Evolutionary conservation across 169 alveolate genomes (phyloP).

Genomic region (Pseudocohnilembus persalinus): DNA sequence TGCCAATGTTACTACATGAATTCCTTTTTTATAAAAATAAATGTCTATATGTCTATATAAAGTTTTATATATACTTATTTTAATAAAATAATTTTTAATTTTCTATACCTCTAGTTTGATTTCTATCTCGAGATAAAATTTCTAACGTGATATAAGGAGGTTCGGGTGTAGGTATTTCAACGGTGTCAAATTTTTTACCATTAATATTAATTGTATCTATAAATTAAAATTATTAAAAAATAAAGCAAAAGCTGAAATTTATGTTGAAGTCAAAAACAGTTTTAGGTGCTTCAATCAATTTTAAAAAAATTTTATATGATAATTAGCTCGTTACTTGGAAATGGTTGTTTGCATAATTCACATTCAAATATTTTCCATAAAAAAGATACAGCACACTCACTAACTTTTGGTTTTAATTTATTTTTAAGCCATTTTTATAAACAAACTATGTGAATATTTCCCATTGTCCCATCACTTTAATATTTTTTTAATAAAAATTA

Average conservation of each 20-base stretch:
- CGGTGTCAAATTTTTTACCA: slow-evolving; percentile 31
- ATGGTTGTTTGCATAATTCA: slow-evolving; percentile 60
- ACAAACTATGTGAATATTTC: slow-evolving; percentile 72
- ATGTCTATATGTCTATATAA: not conserved
- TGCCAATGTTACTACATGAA: slow-evolving; percentile 49
- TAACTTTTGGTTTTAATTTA: slow-evolving; percentile 36
- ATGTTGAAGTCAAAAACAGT: too few relatives aligned
- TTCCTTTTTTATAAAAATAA: not conserved
- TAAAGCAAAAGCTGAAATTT: not conserved
- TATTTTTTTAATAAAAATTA: too few relatives aligned
- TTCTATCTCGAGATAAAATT: slow-evolving; percentile 43
- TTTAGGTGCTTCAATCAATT: too few relatives aligned
- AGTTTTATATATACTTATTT: not conserved
- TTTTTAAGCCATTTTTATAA: slow-evolving; percentile 72
- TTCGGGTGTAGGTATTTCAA: slow-evolving; percentile 41
- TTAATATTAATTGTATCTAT: slow-evolving; percentile 26
- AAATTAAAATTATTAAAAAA: not conserved
- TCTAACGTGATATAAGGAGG: slow-evolving; percentile 46
- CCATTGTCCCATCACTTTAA: slow-evolving; percentile 60
- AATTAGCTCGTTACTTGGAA: slow-evolving; percentile 42
- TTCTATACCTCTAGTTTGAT: slow-evolving; percentile 27
- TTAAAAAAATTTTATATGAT: too few relatives aligned
- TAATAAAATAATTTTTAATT: too few relatives aligned
- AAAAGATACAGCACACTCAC: slow-evolving; percentile 36
- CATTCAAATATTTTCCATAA: slow-evolving; percentile 65